Conservation (phyloP, 768 basidiomycete species). For the Rhodotorula kratochvilovae region DNA sequence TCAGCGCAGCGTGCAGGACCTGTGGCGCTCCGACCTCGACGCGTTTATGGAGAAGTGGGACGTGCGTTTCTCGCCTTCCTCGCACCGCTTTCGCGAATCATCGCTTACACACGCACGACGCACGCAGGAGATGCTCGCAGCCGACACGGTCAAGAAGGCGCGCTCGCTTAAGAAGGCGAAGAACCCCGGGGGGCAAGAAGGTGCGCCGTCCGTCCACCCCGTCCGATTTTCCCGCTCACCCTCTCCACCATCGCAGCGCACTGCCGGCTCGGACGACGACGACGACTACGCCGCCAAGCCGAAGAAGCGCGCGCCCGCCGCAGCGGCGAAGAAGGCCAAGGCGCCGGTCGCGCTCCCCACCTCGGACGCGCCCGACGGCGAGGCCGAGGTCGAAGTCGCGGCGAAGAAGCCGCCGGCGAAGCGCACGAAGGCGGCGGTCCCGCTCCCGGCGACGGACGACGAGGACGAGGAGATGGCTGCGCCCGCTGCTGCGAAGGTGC, state of each 20-base stretch:
- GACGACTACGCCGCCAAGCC: constrained; percentile 40
- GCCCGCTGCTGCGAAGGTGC: background rate
- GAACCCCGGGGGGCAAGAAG: constrained; percentile 20
- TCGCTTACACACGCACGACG: too few species aligned
- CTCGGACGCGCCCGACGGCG: constrained; percentile 51
- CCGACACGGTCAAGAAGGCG: constrained; percentile 9
- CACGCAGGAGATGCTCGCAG: background rate
- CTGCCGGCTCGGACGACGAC: constrained; percentile 19
- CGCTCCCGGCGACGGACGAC: constrained; percentile 51
- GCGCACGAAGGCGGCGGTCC: constrained; percentile 20
- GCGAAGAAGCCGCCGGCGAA: constrained; percentile 5
- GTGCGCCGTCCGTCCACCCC: background rate
- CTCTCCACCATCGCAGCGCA: constrained; percentile 11
- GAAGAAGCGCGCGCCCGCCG: constrained; percentile 10
- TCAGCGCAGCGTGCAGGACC: constrained; percentile 67
- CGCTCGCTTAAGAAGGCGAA: constrained; percentile 26
- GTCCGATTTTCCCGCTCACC: too few species aligned
- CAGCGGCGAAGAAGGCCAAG: constrained; percentile 12
- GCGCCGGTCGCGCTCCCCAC: constrained; percentile 41
- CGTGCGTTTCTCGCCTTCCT: background rate
- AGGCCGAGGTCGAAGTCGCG: constrained; percentile 49
- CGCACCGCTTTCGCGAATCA: too few species aligned
- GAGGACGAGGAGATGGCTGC: constrained; percentile 44
- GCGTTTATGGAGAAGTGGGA: constrained; percentile 74
- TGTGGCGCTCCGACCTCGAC: constrained; percentile 90